These are phyloP conservation scores for Bassia scoparia DNA, from an alignment of 148 eudicot species.

Conservation along the genomic window DNA sequence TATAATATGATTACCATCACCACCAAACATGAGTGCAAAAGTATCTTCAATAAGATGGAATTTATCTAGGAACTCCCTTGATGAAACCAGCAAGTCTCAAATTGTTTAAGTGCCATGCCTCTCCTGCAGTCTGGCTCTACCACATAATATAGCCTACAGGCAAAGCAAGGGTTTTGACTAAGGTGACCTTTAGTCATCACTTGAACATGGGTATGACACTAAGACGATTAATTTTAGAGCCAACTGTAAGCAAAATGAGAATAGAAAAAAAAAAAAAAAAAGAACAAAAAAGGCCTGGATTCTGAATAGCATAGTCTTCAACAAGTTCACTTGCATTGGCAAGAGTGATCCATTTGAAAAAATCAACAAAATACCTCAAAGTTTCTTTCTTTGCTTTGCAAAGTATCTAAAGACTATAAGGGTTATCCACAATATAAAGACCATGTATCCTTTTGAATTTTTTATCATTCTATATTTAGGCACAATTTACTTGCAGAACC, in stretches of 20 bases:
- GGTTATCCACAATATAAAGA: background rate
- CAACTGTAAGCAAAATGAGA: no score
- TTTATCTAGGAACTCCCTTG: no score
- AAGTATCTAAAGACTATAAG: no score
- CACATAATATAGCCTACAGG: background rate
- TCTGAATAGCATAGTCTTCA: no score
- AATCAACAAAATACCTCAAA: background rate
- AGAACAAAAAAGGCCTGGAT: no score
- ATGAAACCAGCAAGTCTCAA: no score
- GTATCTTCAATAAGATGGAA: no score
- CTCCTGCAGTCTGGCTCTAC: conserved; percentile 11
- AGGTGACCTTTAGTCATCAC: no score
- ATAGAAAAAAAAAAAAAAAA: no score
- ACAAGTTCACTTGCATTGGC: background rate
- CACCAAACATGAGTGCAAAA: background rate
- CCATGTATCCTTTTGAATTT: background rate
- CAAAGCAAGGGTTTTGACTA: background rate
- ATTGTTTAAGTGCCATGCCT: background rate
- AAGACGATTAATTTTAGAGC: no score
- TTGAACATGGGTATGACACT: no score
- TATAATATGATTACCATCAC: no score
- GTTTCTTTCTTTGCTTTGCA: background rate
- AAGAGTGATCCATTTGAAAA: background rate
- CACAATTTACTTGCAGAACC: background rate
- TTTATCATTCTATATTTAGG: conserved; percentile 1